Evolutionary conservation across 352 stramenopile species (phyloP).

Genomic region (Plasmopara halstedii): DNA sequence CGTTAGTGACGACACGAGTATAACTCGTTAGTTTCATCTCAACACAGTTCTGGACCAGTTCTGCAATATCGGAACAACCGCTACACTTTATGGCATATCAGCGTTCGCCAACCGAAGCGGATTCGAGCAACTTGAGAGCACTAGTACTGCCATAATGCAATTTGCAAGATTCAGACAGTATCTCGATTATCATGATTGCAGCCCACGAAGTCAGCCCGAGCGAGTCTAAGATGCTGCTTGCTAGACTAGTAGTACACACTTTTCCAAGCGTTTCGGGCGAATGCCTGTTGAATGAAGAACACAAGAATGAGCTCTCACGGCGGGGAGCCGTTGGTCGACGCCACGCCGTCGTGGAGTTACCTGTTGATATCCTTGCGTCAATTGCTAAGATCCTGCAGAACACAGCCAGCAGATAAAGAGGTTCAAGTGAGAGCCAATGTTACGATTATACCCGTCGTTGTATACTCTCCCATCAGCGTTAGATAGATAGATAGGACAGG

Average conservation of each 20-base stretch:
- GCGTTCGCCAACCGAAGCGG: conserved; percentile 1
- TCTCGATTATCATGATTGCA: conserved; percentile 15
- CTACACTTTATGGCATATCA: not conserved
- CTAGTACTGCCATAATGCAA: conserved; percentile 7
- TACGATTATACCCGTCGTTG: no score
- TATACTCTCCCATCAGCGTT: not conserved
- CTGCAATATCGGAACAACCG: conserved; percentile 19
- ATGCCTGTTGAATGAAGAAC: conserved; percentile 10
- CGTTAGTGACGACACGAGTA: conserved; percentile 3
- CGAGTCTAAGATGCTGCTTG: conserved; percentile 12
- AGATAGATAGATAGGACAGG: not conserved
- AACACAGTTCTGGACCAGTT: conserved; percentile 9
- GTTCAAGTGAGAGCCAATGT: not conserved
- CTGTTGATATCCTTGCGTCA: conserved; percentile 7
- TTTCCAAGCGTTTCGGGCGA: conserved; percentile 2
- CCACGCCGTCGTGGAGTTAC: conserved; percentile 20
- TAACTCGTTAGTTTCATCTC: conserved; percentile 10
- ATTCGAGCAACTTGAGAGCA: conserved; percentile 1
- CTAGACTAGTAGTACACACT: conserved; percentile 11
- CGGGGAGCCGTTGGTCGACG: conserved; percentile 31
- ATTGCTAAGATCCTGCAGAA: conserved; percentile 15
- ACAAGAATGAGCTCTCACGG: conserved; percentile 21
- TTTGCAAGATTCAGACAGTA: conserved; percentile 7
- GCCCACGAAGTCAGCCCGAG: conserved; percentile 8
- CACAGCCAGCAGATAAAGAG: not conserved